Evolutionary conservation across 2,329 filamentous ascomycete genomes (phyloP).

Genomic region (Beauveria rudraprayagi): DNA sequence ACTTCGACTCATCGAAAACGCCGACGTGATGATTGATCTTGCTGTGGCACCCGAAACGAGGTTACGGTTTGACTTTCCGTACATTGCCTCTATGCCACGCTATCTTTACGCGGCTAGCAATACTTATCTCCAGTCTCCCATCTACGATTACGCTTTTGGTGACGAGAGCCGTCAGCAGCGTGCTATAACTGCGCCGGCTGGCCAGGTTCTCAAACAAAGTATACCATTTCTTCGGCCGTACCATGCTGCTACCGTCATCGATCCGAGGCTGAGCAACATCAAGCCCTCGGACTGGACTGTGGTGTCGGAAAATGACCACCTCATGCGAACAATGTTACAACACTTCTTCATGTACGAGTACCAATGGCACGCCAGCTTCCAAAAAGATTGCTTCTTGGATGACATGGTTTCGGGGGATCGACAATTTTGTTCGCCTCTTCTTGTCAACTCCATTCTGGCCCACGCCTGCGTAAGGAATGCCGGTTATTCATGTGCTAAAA

Average conservation of each 20-base stretch:
- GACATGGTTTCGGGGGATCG: conserved; percentile 24
- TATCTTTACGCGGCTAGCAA: conserved; percentile 14
- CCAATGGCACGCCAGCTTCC: conserved; percentile 26
- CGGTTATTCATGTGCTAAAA: conserved; percentile 22
- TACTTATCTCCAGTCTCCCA: conserved; percentile 19
- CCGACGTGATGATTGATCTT: conserved; percentile 30
- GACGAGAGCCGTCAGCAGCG: conserved; percentile 13
- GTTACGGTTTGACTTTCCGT: conserved; percentile 13
- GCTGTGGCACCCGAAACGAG: conserved; percentile 17
- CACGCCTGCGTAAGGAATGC: conserved; percentile 25
- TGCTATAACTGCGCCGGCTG: neutral
- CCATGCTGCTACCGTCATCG: conserved; percentile 26
- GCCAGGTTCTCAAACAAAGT: neutral
- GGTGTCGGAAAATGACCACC: conserved; percentile 25
- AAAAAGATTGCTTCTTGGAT: conserved; percentile 32
- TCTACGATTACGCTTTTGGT: conserved; percentile 19
- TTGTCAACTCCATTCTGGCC: conserved; percentile 30
- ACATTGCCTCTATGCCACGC: conserved; percentile 14
- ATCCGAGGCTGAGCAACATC: conserved; percentile 23
- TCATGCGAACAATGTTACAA: conserved; percentile 26
- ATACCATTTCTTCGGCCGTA: conserved; percentile 14
- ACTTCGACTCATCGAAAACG: conserved; percentile 27
- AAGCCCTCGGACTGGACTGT: conserved; percentile 29
- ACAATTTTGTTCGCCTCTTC: conserved; percentile 31
- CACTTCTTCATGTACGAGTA: conserved; percentile 27